Conservation (phyloP, 495 filamentous ascomycete species). For the Penicillium soppii region DNA sequence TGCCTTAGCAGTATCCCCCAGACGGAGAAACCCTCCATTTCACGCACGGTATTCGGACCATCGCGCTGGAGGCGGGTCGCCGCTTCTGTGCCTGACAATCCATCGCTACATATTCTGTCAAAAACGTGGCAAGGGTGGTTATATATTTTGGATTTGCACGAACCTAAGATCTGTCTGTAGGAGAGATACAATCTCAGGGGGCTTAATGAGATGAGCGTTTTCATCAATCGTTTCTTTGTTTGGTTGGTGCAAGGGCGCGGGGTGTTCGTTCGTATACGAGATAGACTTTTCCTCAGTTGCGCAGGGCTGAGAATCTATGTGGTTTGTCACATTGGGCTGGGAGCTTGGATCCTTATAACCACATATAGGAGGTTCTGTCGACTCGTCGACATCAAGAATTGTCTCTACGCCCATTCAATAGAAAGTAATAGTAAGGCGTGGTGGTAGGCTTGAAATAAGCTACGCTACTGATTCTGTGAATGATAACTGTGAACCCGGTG, state of each 20-base stretch:
- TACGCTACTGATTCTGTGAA: not conserved
- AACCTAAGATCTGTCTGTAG: conserved; percentile 34
- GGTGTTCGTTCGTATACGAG: not conserved
- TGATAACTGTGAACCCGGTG: not conserved
- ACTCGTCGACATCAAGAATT: conserved; percentile 43
- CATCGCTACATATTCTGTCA: conserved; percentile 37
- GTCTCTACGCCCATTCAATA: conserved; percentile 47
- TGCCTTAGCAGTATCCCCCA: conserved; percentile 59
- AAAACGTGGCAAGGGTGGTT: not conserved
- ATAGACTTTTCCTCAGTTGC: conserved; percentile 9
- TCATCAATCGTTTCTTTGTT: conserved; percentile 1
- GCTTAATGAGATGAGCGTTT: conserved; percentile 31
- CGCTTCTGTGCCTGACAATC: conserved; percentile 56
- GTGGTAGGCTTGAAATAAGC: not conserved
- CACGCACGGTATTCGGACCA: conserved; percentile 61
- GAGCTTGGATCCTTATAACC: conserved; percentile 24
- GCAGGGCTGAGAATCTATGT: conserved; percentile 16
- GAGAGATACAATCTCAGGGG: conserved; percentile 21
- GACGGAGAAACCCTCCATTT: conserved; percentile 53
- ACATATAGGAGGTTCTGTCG: conserved; percentile 48
- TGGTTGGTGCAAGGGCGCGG: conserved; percentile 1
- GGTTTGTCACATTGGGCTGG: conserved; percentile 18
- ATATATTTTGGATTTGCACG: not conserved
- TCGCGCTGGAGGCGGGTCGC: conserved; percentile 50
- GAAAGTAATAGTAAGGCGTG: conserved; percentile 11